Percentiles rank a stretch among this genome's conserved stretches.
These are phyloP conservation scores for Knoxdaviesia proteae DNA, from an alignment of 2,329 filamentous ascomycete species.

Conservation along the genomic window DNA sequence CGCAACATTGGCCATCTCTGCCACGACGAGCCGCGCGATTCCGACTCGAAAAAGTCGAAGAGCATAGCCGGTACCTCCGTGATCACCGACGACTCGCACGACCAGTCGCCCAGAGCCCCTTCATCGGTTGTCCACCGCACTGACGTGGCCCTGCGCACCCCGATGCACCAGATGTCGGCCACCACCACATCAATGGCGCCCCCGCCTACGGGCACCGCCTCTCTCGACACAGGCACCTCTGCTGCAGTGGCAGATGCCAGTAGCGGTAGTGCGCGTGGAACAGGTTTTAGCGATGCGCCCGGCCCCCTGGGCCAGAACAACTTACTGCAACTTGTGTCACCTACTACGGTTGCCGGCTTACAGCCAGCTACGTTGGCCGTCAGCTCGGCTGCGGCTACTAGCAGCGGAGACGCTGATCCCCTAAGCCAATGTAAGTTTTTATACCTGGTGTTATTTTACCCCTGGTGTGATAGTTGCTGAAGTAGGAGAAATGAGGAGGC, in stretches of 20 bases:
- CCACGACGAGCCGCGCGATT: conserved; percentile 88
- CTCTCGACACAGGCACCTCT: too few relatives aligned
- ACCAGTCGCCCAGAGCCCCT: conserved; percentile 13
- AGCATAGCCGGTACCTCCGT: conserved; percentile 33
- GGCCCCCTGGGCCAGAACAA: conserved; percentile 24
- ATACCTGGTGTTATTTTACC: conserved; percentile 2
- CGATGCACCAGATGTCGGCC: conserved; percentile 2
- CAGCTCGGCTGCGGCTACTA: too few relatives aligned
- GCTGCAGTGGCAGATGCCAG: too few relatives aligned
- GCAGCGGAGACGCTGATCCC: conserved; percentile 16
- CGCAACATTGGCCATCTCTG: conserved; percentile 96
- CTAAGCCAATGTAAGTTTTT: conserved; percentile 53
- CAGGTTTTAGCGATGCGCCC: too few relatives aligned
- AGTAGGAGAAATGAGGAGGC: too few relatives aligned
- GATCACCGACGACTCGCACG: conserved; percentile 36
- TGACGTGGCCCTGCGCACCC: too few relatives aligned
- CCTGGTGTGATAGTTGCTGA: neutral
- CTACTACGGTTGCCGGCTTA: conserved; percentile 44
- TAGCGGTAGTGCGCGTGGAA: too few relatives aligned
- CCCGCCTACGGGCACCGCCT: conserved; percentile 7
- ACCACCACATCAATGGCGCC: conserved; percentile 5
- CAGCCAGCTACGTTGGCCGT: conserved; percentile 14
- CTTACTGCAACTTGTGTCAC: conserved; percentile 50
- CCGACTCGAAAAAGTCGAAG: conserved; percentile 61
- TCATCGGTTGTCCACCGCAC: too few relatives aligned